phyloP scores from a whole-genome alignment of 495 filamentous ascomycete genomes.

The Penicillium odoratum region DNA sequence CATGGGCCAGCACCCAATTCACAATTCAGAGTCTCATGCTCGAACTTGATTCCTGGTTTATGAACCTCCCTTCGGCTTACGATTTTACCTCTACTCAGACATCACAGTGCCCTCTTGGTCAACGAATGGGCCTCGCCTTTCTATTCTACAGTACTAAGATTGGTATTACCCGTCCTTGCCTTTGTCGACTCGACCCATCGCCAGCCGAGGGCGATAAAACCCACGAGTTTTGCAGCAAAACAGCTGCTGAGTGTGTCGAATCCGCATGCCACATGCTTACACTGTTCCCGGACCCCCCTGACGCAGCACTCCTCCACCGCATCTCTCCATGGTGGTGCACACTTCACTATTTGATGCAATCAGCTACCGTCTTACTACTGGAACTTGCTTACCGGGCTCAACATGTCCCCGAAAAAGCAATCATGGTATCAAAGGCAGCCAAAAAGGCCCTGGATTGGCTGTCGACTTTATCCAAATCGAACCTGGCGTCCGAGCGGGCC shows the following conservation, averaged over 20 bases:
- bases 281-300: slow-evolving; percentile 50
- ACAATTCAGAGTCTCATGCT: slow-evolving; percentile 42
- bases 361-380: slow-evolving; percentile 56
- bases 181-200: slow-evolving; percentile 53
- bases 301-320: slow-evolving; percentile 44
- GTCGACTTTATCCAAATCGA: slow-evolving; percentile 44
- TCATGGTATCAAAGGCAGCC: slow-evolving; percentile 51
- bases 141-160: slow-evolving; percentile 59
- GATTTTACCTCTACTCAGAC: slow-evolving; percentile 39
- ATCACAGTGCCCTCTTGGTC: slow-evolving; percentile 30
- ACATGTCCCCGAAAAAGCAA: slow-evolving; percentile 55
- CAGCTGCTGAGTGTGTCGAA: slow-evolving; percentile 56
- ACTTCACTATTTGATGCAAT: slow-evolving; percentile 63
- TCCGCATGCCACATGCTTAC: slow-evolving; percentile 56
- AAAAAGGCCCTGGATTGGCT: slow-evolving; percentile 59
- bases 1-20: slow-evolving; percentile 51
- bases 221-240: slow-evolving; percentile 50
- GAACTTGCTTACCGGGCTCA: slow-evolving; percentile 56
- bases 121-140: slow-evolving; percentile 52
- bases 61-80: slow-evolving; percentile 40
- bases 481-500: slow-evolving; percentile 48
- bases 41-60: slow-evolving; percentile 42
- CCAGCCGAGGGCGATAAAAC: slow-evolving; percentile 31
- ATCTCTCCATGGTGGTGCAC: slow-evolving; percentile 63
- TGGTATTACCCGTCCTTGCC: slow-evolving; percentile 61